Percentiles rank a stretch among this genome's conserved stretches.
Conservation (phyloP, 2,329 filamentous ascomycete genomes). For the Mariannaea sp. region DNA sequence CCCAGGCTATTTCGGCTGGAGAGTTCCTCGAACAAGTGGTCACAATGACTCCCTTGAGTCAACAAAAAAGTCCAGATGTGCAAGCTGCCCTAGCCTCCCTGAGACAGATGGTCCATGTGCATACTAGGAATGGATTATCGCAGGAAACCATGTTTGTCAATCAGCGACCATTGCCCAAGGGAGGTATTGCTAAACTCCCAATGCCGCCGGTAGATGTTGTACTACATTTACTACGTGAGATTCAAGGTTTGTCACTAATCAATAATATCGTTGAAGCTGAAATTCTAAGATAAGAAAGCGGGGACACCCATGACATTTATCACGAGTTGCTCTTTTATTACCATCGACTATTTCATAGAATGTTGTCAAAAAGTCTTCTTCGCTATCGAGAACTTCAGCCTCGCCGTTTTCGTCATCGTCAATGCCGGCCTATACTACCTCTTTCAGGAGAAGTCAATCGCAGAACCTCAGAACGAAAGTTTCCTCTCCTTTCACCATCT, state of each 20-base stretch:
- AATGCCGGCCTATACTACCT: conserved; percentile 8
- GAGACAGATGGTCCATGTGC: conserved; percentile 1
- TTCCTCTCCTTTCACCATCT: background rate
- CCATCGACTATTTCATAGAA: background rate
- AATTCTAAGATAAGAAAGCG: background rate
- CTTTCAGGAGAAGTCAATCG: conserved; percentile 3
- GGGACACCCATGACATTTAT: conserved; percentile 1
- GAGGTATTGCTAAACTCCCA: background rate
- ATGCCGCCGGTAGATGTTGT: conserved; percentile 7
- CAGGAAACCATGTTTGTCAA: conserved; percentile 4
- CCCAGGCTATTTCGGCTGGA: conserved; percentile 6
- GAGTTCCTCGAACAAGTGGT: conserved; percentile 9
- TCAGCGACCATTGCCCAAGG: background rate
- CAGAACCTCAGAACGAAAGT: background rate
- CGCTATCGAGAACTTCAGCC: conserved; percentile 2
- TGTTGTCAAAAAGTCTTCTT: conserved; percentile 5
- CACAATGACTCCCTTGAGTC: background rate
- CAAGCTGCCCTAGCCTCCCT: conserved; percentile 10
- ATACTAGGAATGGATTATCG: background rate
- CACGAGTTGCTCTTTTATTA: conserved; percentile 8
- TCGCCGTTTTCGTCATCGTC: conserved; percentile 6
- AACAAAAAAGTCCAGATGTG: background rate
- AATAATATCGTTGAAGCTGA: background rate
- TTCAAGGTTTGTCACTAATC: background rate
- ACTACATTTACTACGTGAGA: background rate